Conservation (phyloP, 1,284 basidiomycete genomes). For the Apiotrichum laibachii region DNA sequence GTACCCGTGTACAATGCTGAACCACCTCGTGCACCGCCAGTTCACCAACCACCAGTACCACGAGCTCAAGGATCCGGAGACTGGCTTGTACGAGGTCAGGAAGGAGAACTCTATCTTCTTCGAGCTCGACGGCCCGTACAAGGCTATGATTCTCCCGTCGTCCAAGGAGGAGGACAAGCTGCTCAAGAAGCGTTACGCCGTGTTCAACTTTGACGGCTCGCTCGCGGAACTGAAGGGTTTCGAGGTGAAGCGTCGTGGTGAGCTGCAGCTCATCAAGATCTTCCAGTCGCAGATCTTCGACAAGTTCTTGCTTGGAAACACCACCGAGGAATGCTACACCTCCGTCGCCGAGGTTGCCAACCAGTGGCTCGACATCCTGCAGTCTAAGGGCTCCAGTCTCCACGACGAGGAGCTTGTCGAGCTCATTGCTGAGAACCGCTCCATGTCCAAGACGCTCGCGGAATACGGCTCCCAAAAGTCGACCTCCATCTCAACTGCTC, state of each 20-base stretch:
- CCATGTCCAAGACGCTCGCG: conserved; percentile 94
- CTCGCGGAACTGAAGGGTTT: conserved; percentile 98
- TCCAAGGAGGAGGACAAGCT: conserved; percentile 99
- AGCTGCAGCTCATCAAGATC: conserved; percentile 98
- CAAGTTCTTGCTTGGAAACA: conserved; percentile 88
- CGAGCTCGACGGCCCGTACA: conserved; percentile 97
- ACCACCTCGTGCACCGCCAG: conserved; percentile 90
- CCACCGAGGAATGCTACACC: conserved; percentile 91
- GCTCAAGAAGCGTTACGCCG: conserved; percentile 98
- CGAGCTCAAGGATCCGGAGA: conserved; percentile 73
- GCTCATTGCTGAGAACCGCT: conserved; percentile 96
- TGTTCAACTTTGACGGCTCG: conserved; percentile 98
- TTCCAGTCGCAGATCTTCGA: conserved; percentile 99
- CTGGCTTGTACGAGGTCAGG: conserved; percentile 79
- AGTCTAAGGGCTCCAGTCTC: conserved; percentile 77
- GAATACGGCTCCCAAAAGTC: conserved; percentile 98
- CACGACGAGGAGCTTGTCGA: conserved; percentile 92
- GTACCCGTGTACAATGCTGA: conserved; percentile 99
- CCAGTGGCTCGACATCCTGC: conserved; percentile 96
- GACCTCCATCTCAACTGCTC: conserved; percentile 95
- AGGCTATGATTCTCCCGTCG: conserved; percentile 97
- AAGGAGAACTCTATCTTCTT: conserved; percentile 99
- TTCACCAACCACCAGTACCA: conserved; percentile 99
- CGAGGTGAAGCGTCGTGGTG: conserved; percentile 96
- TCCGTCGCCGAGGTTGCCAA: conserved; percentile 92